Evolutionary conservation across 805 yeast genomes (phyloP).

Genomic region (Candida ficus): DNA sequence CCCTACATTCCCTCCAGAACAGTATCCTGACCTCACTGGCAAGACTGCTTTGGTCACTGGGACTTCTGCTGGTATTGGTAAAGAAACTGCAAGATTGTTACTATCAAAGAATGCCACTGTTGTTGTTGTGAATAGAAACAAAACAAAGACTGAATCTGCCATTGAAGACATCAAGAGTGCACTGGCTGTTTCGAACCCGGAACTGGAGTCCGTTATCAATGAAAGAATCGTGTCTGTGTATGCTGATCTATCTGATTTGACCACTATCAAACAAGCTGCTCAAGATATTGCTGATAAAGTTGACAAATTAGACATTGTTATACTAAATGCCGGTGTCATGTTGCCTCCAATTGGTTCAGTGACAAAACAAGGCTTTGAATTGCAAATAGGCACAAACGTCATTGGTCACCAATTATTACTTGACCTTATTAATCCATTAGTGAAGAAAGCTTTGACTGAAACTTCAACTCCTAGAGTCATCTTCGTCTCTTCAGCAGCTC

Average conservation of each 20-base stretch:
- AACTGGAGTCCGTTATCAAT: slow-evolving; percentile 11
- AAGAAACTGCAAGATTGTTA: slow-evolving; percentile 28
- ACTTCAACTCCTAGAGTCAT: slow-evolving; percentile 33
- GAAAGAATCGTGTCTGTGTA: slow-evolving; percentile 21
- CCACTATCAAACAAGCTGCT: slow-evolving; percentile 35
- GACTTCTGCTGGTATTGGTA: slow-evolving; percentile 31
- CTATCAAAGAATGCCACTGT: slow-evolving; percentile 30
- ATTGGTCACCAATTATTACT: slow-evolving; percentile 43
- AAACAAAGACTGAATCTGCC: slow-evolving; percentile 27
- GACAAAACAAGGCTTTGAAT: slow-evolving; percentile 41
- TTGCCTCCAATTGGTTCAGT: slow-evolving; percentile 30
- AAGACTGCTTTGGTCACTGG: slow-evolving; percentile 28
- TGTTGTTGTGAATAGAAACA: slow-evolving; percentile 32
- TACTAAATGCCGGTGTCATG: slow-evolving; percentile 44
- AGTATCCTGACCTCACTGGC: slow-evolving; percentile 27
- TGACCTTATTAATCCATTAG: slow-evolving; percentile 32
- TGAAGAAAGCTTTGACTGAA: slow-evolving; percentile 28
- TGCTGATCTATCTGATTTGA: slow-evolving; percentile 36
- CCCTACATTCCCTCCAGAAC: slow-evolving; percentile 25
- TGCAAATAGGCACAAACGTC: slow-evolving; percentile 41
- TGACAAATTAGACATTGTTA: slow-evolving; percentile 30
- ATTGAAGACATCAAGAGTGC: slow-evolving; percentile 25
- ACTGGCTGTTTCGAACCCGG: slow-evolving; percentile 16
- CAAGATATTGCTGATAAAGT: slow-evolving; percentile 20
- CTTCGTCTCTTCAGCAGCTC: slow-evolving; percentile 41